Conservation (phyloP, 1,284 basidiomycete genomes). For the Sutorius eximius region DNA sequence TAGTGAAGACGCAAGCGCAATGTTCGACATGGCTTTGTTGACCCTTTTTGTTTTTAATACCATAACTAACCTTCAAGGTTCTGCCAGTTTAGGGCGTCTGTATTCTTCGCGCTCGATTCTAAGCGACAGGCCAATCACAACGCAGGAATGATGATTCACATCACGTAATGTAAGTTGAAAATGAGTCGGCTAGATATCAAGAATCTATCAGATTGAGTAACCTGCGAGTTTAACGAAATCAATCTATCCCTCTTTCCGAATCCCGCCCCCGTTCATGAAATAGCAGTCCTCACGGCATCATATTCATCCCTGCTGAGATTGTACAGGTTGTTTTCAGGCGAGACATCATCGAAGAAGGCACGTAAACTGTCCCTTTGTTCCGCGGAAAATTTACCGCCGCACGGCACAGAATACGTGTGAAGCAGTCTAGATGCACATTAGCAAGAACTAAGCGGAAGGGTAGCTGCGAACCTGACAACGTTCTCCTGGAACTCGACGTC, state of each 20-base stretch:
- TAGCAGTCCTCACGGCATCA: conserved; percentile 22
- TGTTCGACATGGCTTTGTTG: conserved; percentile 12
- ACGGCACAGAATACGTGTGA: conserved; percentile 52
- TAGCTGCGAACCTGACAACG: conserved; percentile 56
- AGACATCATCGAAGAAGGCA: conserved; percentile 29
- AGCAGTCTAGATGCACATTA: conserved; percentile 43
- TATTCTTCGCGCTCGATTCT: conserved; percentile 13
- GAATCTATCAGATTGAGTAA: conserved; percentile 19
- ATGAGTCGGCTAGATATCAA: conserved; percentile 30
- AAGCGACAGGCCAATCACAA: conserved; percentile 24
- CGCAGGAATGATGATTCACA: conserved; percentile 16
- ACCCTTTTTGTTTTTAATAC: conserved; percentile 17
- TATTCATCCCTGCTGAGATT: conserved; percentile 32
- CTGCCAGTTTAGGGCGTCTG: conserved; percentile 5
- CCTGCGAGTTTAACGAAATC: conserved; percentile 11
- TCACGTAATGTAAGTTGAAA: conserved; percentile 30
- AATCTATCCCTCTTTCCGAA: conserved; percentile 19
- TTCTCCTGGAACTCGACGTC: conserved; percentile 87
- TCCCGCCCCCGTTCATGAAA: conserved; percentile 23
- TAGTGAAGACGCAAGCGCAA: neutral
- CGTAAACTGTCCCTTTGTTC: conserved; percentile 45
- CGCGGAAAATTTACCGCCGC: conserved; percentile 42
- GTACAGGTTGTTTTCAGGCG: conserved; percentile 19
- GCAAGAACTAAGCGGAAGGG: conserved; percentile 3
- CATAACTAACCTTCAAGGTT: conserved; percentile 19